Evolutionary conservation across 768 basidiomycete genomes (phyloP).

Genomic region (Termitomyces eurrhizus): DNA sequence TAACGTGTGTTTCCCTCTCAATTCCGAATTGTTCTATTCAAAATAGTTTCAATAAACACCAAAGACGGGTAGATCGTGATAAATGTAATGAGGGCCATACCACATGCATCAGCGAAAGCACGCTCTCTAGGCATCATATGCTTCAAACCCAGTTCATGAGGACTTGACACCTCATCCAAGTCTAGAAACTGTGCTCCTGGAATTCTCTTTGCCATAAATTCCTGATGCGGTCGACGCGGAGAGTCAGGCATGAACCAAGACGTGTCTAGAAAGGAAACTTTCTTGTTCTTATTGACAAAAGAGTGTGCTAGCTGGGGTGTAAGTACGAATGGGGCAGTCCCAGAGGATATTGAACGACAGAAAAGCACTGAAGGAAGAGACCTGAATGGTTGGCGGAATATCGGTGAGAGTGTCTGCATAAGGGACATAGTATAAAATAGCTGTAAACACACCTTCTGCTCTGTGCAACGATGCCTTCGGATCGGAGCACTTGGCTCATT

Average conservation of each 20-base stretch:
- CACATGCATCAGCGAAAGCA: slow-evolving; percentile 74
- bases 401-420: too few relatives aligned
- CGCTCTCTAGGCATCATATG: slow-evolving; percentile 88
- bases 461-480: too few relatives aligned
- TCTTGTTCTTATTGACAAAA: slow-evolving; percentile 22
- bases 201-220: slow-evolving; percentile 65
- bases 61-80: not conserved
- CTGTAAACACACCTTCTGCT: too few relatives aligned
- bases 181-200: slow-evolving; percentile 74
- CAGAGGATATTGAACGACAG: too few relatives aligned
- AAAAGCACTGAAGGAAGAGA: too few relatives aligned
- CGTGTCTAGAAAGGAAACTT: slow-evolving; percentile 61
- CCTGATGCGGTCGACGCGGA: slow-evolving; percentile 61
- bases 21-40: slow-evolving; percentile 66
- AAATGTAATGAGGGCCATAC: slow-evolving; percentile 39
- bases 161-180: slow-evolving; percentile 72
- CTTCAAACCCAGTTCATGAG: slow-evolving; percentile 75
- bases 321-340: too few relatives aligned
- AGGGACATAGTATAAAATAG: too few relatives aligned
- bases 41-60: slow-evolving; percentile 1
- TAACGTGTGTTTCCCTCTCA: slow-evolving; percentile 55
- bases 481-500: too few relatives aligned
- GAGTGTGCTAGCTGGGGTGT: slow-evolving; percentile 43
- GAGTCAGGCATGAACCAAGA: slow-evolving; percentile 96
- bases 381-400: too few relatives aligned